Percentiles rank a stretch among this genome's conserved stretches.
Evolutionary conservation across 1,139 yeast species (phyloP).

Genomic region (Taphrina deformans): DNA sequence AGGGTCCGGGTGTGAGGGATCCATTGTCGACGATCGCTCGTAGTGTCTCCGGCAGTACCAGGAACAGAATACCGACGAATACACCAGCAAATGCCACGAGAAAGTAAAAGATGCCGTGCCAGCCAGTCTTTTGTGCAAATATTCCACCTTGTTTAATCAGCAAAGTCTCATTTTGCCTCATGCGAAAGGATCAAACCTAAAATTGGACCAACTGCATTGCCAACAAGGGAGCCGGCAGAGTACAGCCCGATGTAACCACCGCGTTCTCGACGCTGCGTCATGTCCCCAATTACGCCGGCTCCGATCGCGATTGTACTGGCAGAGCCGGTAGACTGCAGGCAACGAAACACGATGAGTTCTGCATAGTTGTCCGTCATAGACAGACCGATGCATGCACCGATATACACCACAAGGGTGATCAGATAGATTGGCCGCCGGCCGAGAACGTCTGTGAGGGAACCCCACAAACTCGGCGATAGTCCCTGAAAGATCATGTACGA

Average conservation of each 20-base stretch:
- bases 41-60: slow-evolving; percentile 68
- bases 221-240: slow-evolving; percentile 64
- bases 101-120: slow-evolving; percentile 80
- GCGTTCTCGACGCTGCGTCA: slow-evolving; percentile 60
- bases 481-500: slow-evolving; percentile 73
- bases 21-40: slow-evolving; percentile 69
- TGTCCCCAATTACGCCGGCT: slow-evolving; percentile 68
- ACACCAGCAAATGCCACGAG: slow-evolving; percentile 62
- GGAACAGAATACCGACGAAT: slow-evolving; percentile 43
- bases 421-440: slow-evolving; percentile 71
- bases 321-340: slow-evolving; percentile 68
- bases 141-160: slow-evolving; percentile 59
- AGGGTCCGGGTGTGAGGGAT: slow-evolving; percentile 41
- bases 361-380: slow-evolving; percentile 59
- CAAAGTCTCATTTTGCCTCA: too few relatives aligned
- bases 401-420: slow-evolving; percentile 55
- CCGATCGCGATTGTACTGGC: slow-evolving; percentile 69
- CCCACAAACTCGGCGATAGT: slow-evolving; percentile 62
- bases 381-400: slow-evolving; percentile 61
- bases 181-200: too few relatives aligned
- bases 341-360: slow-evolving; percentile 57
- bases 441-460: slow-evolving; percentile 59
- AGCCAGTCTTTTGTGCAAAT: slow-evolving; percentile 58
- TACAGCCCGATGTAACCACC: slow-evolving; percentile 65
- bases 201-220: slow-evolving; percentile 56